Evolutionary conservation across 805 yeast genomes (phyloP).

Genomic region (Schwanniomyces occidentalis): DNA sequence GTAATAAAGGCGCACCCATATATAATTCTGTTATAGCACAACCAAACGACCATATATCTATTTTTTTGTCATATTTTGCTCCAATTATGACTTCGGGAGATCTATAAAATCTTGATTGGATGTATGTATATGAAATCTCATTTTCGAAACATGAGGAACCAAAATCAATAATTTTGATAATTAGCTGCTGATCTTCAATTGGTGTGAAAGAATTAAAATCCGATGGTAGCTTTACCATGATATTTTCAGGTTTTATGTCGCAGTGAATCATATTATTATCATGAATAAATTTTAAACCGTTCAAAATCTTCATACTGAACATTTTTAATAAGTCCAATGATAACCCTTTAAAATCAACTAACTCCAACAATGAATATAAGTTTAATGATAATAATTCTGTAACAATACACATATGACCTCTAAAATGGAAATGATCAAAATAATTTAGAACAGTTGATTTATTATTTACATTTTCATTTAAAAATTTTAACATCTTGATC

Average conservation of each 20-base stretch:
- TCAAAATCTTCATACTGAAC: slow-evolving; percentile 56
- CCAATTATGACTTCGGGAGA: slow-evolving; percentile 80
- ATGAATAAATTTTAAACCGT: slow-evolving; percentile 64
- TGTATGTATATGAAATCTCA: slow-evolving; percentile 49
- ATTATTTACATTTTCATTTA: slow-evolving; percentile 26
- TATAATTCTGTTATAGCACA: slow-evolving; percentile 41
- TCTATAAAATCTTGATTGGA: slow-evolving; percentile 69
- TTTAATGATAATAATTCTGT: slow-evolving; percentile 73
- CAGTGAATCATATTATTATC: slow-evolving; percentile 66
- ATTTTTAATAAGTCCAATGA: slow-evolving; percentile 37
- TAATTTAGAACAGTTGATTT: slow-evolving; percentile 48
- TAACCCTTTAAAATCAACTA: slow-evolving; percentile 51
- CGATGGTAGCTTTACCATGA: slow-evolving; percentile 52
- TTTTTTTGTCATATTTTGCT: slow-evolving; percentile 53
- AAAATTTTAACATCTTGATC: slow-evolving; percentile 59
- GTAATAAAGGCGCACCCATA: slow-evolving; percentile 42
- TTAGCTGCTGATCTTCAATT: slow-evolving; percentile 39
- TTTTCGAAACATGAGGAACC: slow-evolving; percentile 60
- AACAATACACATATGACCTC: slow-evolving; percentile 80
- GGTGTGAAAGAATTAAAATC: slow-evolving; percentile 1
- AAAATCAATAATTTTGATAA: slow-evolving; percentile 75
- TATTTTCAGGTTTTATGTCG: slow-evolving; percentile 84
- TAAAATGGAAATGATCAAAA: slow-evolving; percentile 69
- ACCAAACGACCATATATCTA: slow-evolving; percentile 54
- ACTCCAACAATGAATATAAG: slow-evolving; percentile 58